These are phyloP conservation scores for Eucalyptus sp. DNA, from an alignment of 345 rosid genomes.

Conservation along the genomic window DNA sequence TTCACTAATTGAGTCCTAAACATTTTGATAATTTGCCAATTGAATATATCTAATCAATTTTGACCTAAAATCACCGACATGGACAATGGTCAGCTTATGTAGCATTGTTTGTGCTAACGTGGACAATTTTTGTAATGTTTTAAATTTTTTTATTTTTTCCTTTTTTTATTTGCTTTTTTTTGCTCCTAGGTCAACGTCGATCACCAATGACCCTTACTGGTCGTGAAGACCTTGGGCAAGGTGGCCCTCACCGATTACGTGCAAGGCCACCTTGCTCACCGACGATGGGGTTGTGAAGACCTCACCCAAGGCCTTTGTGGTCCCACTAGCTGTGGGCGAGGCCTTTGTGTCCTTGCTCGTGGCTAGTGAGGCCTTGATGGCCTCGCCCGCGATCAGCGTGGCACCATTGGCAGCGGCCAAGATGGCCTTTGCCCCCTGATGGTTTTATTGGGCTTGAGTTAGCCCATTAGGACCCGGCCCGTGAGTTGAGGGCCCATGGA, in stretches of 20 bases:
- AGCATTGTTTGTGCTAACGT: neutral
- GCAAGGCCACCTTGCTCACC: too few relatives aligned
- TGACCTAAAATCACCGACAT: neutral
- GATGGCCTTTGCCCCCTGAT: too few relatives aligned
- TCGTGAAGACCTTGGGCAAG: too few relatives aligned
- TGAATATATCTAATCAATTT: neutral
- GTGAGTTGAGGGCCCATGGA: too few relatives aligned
- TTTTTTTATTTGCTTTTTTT: too few relatives aligned
- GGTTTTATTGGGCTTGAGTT: too few relatives aligned
- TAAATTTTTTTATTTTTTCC: neutral
- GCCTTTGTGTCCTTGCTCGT: too few relatives aligned
- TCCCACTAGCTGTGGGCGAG: fast-evolving
- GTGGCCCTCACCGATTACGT: neutral
- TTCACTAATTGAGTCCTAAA: neutral
- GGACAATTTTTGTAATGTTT: neutral
- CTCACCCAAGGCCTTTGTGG: too few relatives aligned
- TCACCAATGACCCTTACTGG: neutral
- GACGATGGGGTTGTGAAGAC: too few relatives aligned
- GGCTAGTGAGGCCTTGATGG: too few relatives aligned
- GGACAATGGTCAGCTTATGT: neutral
- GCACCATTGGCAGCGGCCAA: too few relatives aligned
- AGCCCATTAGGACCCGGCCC: too few relatives aligned
- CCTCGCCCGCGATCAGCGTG: fast-evolving
- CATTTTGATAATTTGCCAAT: neutral
- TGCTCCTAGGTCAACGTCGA: neutral